These are phyloP conservation scores for Paramecium octaurelia DNA, from an alignment of 73 alveolate genomes.

Conservation along the genomic window DNA sequence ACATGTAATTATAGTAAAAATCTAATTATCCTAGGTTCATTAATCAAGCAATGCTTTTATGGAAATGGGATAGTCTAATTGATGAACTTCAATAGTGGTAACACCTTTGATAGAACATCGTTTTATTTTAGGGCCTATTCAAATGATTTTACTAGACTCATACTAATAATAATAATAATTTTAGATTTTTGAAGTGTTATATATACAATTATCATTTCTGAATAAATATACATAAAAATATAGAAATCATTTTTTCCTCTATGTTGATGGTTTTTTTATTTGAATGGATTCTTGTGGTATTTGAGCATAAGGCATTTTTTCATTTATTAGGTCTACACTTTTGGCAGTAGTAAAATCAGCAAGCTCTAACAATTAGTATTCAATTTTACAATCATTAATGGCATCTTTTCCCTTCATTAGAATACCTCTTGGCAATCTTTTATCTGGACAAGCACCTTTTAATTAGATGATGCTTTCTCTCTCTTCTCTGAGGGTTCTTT, in stretches of 20 bases:
- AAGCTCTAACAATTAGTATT: not conserved
- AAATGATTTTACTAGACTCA: conserved; percentile 3
- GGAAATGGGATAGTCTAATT: not conserved
- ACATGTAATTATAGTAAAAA: not conserved
- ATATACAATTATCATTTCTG: not conserved
- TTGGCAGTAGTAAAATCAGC: conserved; percentile 20
- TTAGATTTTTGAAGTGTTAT: not conserved
- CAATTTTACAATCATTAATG: conserved; percentile 45
- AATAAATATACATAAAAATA: not conserved
- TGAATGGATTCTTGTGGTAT: conserved; percentile 17
- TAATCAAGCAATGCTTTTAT: not conserved
- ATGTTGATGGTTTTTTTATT: not conserved
- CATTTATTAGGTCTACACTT: conserved; percentile 22
- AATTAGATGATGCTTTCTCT: conserved; percentile 87
- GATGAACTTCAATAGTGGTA: not conserved
- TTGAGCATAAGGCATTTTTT: conserved; percentile 20
- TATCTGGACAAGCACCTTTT: conserved; percentile 94
- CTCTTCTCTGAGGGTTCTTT: conserved; percentile 69
- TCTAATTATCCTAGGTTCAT: not conserved
- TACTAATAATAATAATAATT: not conserved
- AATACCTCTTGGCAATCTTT: conserved; percentile 87
- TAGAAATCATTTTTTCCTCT: not conserved
- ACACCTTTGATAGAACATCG: not conserved
- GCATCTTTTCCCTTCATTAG: conserved; percentile 74
- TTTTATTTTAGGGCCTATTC: not conserved